Evolutionary conservation across 1,284 basidiomycete species (phyloP).

Genomic region (Pseudozyma pruni): DNA sequence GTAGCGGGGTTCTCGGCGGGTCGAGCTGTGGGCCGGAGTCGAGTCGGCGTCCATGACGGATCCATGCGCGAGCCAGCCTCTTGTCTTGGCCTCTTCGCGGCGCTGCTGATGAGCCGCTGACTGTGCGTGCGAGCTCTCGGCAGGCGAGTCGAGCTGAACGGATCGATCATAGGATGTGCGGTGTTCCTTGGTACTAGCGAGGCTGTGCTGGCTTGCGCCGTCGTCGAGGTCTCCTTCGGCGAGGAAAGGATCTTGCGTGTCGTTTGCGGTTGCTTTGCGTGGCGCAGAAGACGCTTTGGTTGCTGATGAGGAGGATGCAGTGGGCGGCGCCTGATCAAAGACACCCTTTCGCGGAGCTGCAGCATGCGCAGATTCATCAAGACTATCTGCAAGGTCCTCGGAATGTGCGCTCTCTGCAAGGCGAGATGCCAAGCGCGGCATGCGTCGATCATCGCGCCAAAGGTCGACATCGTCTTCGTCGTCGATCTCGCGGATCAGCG

Average conservation of each 20-base stretch:
- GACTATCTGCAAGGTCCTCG: conserved; percentile 34
- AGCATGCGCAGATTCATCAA: conserved; percentile 24
- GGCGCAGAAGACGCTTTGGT: neutral
- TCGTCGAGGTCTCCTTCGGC: conserved; percentile 51
- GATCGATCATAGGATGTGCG: conserved; percentile 21
- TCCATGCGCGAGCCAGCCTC: conserved; percentile 53
- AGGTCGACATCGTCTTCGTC: conserved; percentile 56
- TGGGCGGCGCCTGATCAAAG: neutral
- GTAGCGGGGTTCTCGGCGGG: conserved; percentile 1
- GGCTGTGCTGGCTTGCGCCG: conserved; percentile 32
- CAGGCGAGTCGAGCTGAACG: conserved; percentile 2
- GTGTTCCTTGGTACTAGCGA: conserved; percentile 29
- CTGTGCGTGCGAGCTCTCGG: conserved; percentile 1
- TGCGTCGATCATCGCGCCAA: conserved; percentile 47
- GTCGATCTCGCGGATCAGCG: conserved; percentile 53
- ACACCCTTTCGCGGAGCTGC: neutral
- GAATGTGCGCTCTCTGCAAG: conserved; percentile 33
- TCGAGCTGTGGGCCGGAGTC: neutral
- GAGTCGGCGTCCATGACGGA: conserved; percentile 30
- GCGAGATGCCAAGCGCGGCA: conserved; percentile 37
- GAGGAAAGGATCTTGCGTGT: conserved; percentile 48
- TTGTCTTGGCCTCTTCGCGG: conserved; percentile 20
- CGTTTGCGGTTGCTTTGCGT: conserved; percentile 5
- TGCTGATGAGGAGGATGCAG: neutral
- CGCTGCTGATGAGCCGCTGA: conserved; percentile 20